Base-by-base conservation (phyloP, 164 flowering plant genomes). In the Vitis amurensis region DNA sequence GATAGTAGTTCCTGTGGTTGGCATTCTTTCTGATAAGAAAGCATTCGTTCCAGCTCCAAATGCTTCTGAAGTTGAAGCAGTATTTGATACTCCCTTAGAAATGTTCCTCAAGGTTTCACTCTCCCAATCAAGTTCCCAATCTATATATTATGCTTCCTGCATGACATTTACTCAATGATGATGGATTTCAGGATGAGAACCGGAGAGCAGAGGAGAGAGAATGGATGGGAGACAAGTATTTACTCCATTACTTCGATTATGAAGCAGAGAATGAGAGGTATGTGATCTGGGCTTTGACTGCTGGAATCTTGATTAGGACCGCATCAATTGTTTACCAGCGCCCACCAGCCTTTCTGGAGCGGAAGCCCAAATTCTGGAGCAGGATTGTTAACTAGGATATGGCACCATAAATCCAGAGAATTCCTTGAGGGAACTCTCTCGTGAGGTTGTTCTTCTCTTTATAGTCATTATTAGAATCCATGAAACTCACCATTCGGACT, bases 41-140 rank as follows among this genome's bases (percentile, higher is more conserved):
- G 88, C 87, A 49, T 95, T 91, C 74, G 79, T 52, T 48, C 96
- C 99, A 7, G 53, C 49, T 29, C 84, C 80, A 31, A 90, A 85
- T 77, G 55, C 87, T 61, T 84, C 75, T 11, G 99, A 93, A 81
- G 99, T 93, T 15, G 96, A 91, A 67, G 80, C 79, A 29, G 71
- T 93, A 49, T 95, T 95, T 63, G 92, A 95, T 77, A 94, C 86
- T 67, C 98, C 99, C 15, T 82, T 95, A 53, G 96, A 93, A 77
- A 95, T 93, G 94, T 95, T 93, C 75, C 86, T 95, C 57, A 87
- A 93, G 97, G 98, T 94, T 57, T 14, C 29, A 3, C 69, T 59
- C 49, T 58, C 72, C 48, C 51, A 6, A 1, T 59, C 62, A n/a
- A 37, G 51, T 55, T 61, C 11, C 11, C 55, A 19, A 58, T 37